Conservation (phyloP, 2,329 filamentous ascomycete genomes). For the Cladosporium austrohemisphaericum region DNA sequence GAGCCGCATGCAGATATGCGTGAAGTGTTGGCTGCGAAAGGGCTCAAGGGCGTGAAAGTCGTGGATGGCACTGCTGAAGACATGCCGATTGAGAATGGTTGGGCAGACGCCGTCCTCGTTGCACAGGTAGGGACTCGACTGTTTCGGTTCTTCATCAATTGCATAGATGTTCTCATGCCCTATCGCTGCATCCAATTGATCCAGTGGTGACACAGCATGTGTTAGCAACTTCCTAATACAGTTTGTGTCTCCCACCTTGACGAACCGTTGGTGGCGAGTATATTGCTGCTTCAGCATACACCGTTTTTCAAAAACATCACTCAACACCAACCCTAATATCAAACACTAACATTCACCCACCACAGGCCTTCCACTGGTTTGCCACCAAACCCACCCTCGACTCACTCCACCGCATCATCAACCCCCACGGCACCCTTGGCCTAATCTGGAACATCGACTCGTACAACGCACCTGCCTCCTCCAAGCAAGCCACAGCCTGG, state of each 20-base stretch:
- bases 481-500: slow-evolving; percentile 57
- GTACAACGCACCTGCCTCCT: slow-evolving; percentile 59
- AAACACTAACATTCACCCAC: background rate
- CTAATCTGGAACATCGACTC: slow-evolving; percentile 60
- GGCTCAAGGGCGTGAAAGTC: slow-evolving; percentile 53
- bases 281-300: too few species aligned
- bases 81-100: slow-evolving; percentile 55
- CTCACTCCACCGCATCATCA: slow-evolving; percentile 65
- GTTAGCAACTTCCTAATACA: too few species aligned
- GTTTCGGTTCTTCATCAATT: background rate
- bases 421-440: slow-evolving; percentile 58
- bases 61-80: slow-evolving; percentile 56
- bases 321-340: background rate
- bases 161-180: slow-evolving; percentile 9
- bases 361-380: slow-evolving; percentile 56
- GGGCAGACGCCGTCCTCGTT: slow-evolving; percentile 62
- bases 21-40: slow-evolving; percentile 56
- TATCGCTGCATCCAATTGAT: too few species aligned
- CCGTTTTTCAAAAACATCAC: too few species aligned
- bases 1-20: slow-evolving; percentile 67
- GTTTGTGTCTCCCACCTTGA: too few species aligned
- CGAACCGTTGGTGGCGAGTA: too few species aligned
- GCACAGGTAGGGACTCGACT: slow-evolving; percentile 56
- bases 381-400: slow-evolving; percentile 58
- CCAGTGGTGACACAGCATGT: too few species aligned